A percentile compares a stretch with the other conserved stretches of the same genome.
These are phyloP conservation scores for Plectosphaerella sp. DNA, from an alignment of 2,329 filamentous ascomycete genomes.

Conservation along the genomic window DNA sequence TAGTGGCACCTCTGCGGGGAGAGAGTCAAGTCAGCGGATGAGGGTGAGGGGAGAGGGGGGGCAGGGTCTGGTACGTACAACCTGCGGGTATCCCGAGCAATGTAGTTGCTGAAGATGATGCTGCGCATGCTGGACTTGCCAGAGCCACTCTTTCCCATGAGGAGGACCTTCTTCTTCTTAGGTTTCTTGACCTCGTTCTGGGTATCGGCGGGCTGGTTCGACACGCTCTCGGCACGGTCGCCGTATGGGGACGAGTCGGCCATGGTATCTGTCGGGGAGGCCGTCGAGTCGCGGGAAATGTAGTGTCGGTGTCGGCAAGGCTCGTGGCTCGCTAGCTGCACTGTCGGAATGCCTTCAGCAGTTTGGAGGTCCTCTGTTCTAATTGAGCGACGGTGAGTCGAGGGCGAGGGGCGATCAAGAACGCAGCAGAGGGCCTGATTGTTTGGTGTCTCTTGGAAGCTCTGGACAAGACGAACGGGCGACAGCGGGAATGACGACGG, in stretches of 20 bases:
- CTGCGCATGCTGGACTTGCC: conserved; percentile 98
- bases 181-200: conserved; percentile 55
- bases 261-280: not conserved
- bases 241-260: conserved; percentile 1
- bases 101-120: conserved; percentile 99
- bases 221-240: conserved; percentile 1
- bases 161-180: conserved; percentile 82
- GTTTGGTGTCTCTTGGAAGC: no score
- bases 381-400: no score
- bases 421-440: no score
- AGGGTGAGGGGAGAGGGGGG: not conserved
- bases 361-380: no score
- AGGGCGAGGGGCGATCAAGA: no score
- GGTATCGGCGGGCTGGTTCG: not conserved
- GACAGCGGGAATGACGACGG: no score
- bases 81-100: conserved; percentile 89
- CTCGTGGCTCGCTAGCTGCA: no score
- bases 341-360: no score
- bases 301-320: no score
- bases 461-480: no score
- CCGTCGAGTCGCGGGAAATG: no score
- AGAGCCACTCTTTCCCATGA: conserved; percentile 95
- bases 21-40: not conserved
- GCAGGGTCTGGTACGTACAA: conserved; percentile 42
- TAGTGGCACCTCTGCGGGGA: conserved; percentile 70